Evolutionary conservation across 2,329 filamentous ascomycete species (phyloP), one percentile per base, ranked within the genome.

Genomic region (Botrytis galanthina): DNA sequence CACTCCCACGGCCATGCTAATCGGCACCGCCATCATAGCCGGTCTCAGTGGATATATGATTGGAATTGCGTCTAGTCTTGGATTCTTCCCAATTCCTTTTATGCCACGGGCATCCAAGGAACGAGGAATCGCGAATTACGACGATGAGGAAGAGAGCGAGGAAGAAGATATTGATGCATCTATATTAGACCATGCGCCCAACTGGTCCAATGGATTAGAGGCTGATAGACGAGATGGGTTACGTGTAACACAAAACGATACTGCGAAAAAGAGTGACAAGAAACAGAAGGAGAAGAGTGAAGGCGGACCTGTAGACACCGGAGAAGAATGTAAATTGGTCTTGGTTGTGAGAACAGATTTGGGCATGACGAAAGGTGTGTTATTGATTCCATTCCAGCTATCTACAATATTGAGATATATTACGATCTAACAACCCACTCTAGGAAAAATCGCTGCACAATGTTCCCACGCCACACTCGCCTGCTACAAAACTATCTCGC

Each of bases 401-500:
- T 48, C 35, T 16, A 57, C 8, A 57, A 10, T 60, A 3, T 61
- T 29, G 20, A 57, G 2, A 44, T 44, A 39, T 74, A 60, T 37
- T 3, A 22, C 39, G 26, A 42, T 42, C 20, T 48, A 57, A 70
- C 73, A n/a, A 54, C 67, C n/a, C 35, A 22, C 22, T 39, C 8
- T 76, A 97, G 95, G 95, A 80, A 99, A 99, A 87, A 98, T 98
- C 80, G 96, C 94, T 73, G 96, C 96, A 12, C 96, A 98, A 84
- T 95, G 93, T 84, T 93, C 92, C 68, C 96, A 98, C 83, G 96
- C 96, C n/a, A 97, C 95, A 4, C 90, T 99, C 73, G 95, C 95
- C 72, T 98, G 95, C 88, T 99, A 97, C 90, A 98, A 98, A 85
- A 85, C 90, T 74, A 90, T 97, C 76, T 84, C 89, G 73, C 83